Evolutionary conservation across 495 filamentous ascomycete genomes (phyloP).

Genomic region (Neurospora tetrasperma): DNA sequence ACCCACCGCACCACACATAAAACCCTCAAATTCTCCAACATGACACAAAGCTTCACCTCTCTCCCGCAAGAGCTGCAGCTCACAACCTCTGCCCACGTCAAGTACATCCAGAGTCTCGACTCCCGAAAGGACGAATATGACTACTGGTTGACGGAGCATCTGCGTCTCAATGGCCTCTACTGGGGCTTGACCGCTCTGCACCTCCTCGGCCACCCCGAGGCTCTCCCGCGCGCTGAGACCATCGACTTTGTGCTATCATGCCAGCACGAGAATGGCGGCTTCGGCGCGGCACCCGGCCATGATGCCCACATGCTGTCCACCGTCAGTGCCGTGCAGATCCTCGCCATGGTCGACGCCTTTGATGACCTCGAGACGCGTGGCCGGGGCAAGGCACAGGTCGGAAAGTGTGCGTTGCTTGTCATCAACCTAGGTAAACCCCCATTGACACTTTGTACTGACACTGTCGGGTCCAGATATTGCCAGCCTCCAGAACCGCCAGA

Average conservation of each 20-base stretch:
- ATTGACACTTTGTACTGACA: constrained; percentile 5
- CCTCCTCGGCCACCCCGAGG: constrained; percentile 69
- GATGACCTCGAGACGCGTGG: constrained; percentile 65
- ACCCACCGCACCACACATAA: not conserved
- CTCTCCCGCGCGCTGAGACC: constrained; percentile 68
- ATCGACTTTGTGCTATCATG: constrained; percentile 90
- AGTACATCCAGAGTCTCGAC: constrained; percentile 89
- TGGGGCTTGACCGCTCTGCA: constrained; percentile 90
- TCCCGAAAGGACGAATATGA: constrained; percentile 86
- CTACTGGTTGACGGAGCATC: constrained; percentile 94
- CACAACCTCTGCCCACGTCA: constrained; percentile 67
- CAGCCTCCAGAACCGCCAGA: constrained; percentile 63
- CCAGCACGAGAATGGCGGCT: constrained; percentile 77
- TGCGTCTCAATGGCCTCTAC: constrained; percentile 89
- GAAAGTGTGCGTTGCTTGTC: constrained; percentile 48
- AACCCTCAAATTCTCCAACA: constrained; percentile 6
- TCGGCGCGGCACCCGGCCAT: constrained; percentile 87
- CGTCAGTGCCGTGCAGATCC: constrained; percentile 83
- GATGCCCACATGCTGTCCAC: constrained; percentile 95
- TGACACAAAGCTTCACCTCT: constrained; percentile 19
- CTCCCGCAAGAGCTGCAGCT: constrained; percentile 53
- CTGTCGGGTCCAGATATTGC: constrained; percentile 59
- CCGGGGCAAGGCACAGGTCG: constrained; percentile 60
- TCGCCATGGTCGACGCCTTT: constrained; percentile 74
- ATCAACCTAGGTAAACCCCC: not conserved